phyloP scores from a whole-genome alignment of 1,139 yeast species.

The Saccharomyces hybrid region DNA sequence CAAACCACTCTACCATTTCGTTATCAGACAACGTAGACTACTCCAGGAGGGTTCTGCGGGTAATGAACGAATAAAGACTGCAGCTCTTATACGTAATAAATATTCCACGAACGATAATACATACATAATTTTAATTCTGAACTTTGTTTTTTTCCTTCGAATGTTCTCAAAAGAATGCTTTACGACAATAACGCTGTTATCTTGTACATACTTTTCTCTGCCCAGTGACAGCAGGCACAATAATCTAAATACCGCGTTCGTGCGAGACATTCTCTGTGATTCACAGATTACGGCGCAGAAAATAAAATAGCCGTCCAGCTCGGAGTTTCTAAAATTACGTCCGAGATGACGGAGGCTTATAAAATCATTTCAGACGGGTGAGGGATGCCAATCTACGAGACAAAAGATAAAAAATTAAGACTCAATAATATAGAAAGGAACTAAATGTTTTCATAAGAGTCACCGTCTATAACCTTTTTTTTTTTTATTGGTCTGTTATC shows the following conservation, averaged over 20 bases:
- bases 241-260: not conserved
- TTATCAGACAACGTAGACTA: slow-evolving; percentile 70
- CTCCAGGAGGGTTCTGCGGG: slow-evolving; percentile 59
- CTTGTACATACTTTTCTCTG: not conserved
- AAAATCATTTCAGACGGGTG: not conserved
- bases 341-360: not conserved
- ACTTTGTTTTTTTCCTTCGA: not conserved
- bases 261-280: not conserved
- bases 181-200: not conserved
- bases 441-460: not conserved
- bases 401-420: not conserved
- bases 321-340: not conserved
- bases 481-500: not conserved
- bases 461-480: not conserved
- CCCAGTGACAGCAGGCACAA: not conserved
- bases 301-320: not conserved
- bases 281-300: not conserved
- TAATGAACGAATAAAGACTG: slow-evolving; percentile 41
- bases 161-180: not conserved
- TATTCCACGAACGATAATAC: not conserved
- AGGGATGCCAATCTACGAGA: not conserved
- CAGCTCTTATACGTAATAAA: not conserved
- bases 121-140: not conserved
- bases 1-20: slow-evolving; percentile 47
- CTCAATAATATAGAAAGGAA: not conserved